Conservation (phyloP, 176 grass and related monocot genomes). For the Phyllostachys edulis region DNA sequence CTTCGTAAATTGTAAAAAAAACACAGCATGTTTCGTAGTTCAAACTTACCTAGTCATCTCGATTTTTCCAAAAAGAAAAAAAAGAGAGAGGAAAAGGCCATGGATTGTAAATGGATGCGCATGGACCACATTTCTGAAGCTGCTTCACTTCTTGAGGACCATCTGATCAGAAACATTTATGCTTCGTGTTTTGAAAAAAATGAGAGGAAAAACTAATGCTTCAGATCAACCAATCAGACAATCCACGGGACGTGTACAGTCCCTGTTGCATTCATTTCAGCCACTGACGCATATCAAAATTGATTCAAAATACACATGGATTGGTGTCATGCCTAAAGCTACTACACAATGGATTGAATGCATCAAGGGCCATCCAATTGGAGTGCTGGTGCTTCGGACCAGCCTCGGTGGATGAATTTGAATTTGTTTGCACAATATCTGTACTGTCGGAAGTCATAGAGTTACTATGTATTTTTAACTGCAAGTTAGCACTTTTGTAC, state of each 20-base stretch:
- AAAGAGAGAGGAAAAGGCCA: not conserved
- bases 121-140: not conserved
- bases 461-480: conserved; percentile 2
- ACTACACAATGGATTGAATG: not conserved
- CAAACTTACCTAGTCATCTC: not conserved
- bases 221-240: not conserved
- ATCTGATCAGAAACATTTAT: conserved; percentile 8
- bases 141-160: not conserved
- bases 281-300: not conserved
- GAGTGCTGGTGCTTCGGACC: not conserved
- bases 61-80: not conserved
- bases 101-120: not conserved
- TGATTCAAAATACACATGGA: conserved; percentile 7
- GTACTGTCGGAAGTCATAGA: not conserved
- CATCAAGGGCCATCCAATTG: not conserved
- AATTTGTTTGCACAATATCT: not conserved
- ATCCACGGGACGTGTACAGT: not conserved
- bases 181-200: not conserved
- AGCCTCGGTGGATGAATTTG: not conserved
- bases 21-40: not conserved
- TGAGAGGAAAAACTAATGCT: not conserved
- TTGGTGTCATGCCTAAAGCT: not conserved
- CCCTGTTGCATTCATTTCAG: not conserved
- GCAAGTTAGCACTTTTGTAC: no score
- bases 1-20: not conserved